A percentile compares a stretch with the other conserved stretches of the same genome.
These are phyloP conservation scores for Komagataella kurtzmanii DNA, from an alignment of 805 yeast species.

Conservation along the genomic window DNA sequence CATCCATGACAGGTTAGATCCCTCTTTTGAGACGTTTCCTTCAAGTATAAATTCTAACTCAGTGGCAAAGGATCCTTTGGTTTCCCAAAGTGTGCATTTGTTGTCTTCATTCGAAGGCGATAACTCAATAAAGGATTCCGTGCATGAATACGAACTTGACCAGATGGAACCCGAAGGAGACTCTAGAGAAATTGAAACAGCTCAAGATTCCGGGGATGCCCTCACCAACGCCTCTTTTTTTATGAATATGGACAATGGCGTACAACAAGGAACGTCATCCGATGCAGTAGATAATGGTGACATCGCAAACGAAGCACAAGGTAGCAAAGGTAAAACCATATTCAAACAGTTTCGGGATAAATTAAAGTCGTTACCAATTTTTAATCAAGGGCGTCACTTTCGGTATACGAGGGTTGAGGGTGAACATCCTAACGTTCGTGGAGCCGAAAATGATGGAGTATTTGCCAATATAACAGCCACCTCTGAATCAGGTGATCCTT, in stretches of 20 bases:
- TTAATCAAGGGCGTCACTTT: background rate
- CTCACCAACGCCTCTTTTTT: background rate
- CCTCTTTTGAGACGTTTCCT: background rate
- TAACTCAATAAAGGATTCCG: slow-evolving; percentile 1
- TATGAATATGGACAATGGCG: background rate
- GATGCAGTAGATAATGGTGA: background rate
- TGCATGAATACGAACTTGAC: background rate
- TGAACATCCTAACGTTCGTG: slow-evolving; percentile 3
- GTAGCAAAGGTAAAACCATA: background rate
- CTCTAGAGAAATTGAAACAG: background rate
- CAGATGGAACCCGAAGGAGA: background rate
- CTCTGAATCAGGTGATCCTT: slow-evolving; percentile 30
- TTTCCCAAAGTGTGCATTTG: slow-evolving; percentile 1
- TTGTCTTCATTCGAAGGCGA: slow-evolving; percentile 7
- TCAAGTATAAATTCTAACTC: background rate
- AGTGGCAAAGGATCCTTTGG: background rate
- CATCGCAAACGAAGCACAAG: background rate
- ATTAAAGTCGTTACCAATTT: background rate
- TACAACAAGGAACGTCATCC: background rate
- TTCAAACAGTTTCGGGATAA: background rate
- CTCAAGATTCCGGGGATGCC: background rate
- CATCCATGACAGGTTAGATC: background rate
- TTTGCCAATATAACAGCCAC: slow-evolving; percentile 87
- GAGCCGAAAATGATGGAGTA: slow-evolving; percentile 68
- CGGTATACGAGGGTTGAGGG: background rate